Evolutionary conservation across 2,329 filamentous ascomycete species (phyloP), one percentile per base, ranked within the genome.

Genomic region (Paracamarosporium sp.): DNA sequence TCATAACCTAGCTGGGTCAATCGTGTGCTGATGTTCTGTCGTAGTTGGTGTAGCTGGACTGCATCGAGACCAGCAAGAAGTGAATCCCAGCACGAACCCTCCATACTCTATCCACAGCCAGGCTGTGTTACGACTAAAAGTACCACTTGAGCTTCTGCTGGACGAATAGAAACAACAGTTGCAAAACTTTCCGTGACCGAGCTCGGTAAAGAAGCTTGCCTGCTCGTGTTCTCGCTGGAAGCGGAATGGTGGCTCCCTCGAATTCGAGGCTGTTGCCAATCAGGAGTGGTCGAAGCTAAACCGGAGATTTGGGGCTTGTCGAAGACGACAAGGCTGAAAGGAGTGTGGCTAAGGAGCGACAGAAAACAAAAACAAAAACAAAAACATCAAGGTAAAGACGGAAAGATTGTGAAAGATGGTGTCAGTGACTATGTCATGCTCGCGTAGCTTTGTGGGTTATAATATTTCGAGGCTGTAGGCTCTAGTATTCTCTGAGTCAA

Each of bases 401-500:
- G 24, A n/a, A 17, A 13, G 15, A 35, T 7, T 8, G 35, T 15
- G 30, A 44, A 25, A 24, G 36, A 35, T 30, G 27, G 22, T 27
- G 27, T 17, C n/a, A 7, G 20, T 24, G n/a, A 20, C 15, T 22
- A 7, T 13, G 6, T 12, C 13, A 12, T 28, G 20, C 8, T 38
- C 33, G 24, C 8, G 33, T 38, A 24, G 47, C 33, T 35, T 20
- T 27, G 22, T 25, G 31, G 9, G 30, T 50, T 50, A 31, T 50
- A 50, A 52, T 13, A 52, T 17, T 9, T 7, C 13, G 9, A n/a
- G 38, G 38, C 36, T 30, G 12, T 13, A 36, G 20, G 45, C 53
- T 50, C 53, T 50, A 55, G 38, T 44, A 30, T 41, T 2, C 27
- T 56, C 35, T 48, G 30, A 48, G 53, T 20, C 53, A 56, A 56